Conservation (phyloP, 1,139 yeast genomes). For the Wickerhamiella pararugosa region DNA sequence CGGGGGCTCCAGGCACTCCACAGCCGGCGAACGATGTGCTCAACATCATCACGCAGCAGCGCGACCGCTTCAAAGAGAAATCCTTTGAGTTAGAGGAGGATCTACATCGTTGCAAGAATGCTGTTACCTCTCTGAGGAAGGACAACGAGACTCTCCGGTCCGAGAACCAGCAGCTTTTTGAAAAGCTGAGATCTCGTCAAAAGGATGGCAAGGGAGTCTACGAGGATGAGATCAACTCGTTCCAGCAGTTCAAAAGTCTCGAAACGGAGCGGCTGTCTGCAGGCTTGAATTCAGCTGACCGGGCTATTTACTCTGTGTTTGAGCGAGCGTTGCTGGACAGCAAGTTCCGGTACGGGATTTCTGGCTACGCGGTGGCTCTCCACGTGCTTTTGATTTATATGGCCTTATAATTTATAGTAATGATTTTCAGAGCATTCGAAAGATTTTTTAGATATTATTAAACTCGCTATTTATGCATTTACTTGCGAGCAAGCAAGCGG, state of each 20-base stretch:
- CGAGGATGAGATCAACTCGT: slow-evolving; percentile 70
- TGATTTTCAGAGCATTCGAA: neutral
- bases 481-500: slow-evolving; percentile 75
- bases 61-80: slow-evolving; percentile 76
- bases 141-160: slow-evolving; percentile 49
- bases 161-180: slow-evolving; percentile 70
- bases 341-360: slow-evolving; percentile 34
- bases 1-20: slow-evolving; percentile 40
- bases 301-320: slow-evolving; percentile 27
- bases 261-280: slow-evolving; percentile 69
- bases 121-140: slow-evolving; percentile 44
- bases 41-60: slow-evolving; percentile 84
- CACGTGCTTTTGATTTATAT: slow-evolving; percentile 42
- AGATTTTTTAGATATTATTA: no score
- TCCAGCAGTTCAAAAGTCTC: slow-evolving; percentile 63
- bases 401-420: neutral
- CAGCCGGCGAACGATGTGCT: slow-evolving; percentile 34
- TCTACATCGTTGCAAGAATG: slow-evolving; percentile 40
- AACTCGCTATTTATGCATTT: no score
- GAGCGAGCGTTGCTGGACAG: slow-evolving; percentile 12
- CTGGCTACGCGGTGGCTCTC: slow-evolving; percentile 57
- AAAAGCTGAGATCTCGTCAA: slow-evolving; percentile 40
- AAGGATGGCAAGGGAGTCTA: slow-evolving; percentile 28
- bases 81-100: slow-evolving; percentile 78
- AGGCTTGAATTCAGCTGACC: slow-evolving; percentile 59